Percentiles rank a stretch among this genome's conserved stretches.
Evolutionary conservation across 306 rosid genomes (phyloP).

Genomic region (Cicer cuneatum): DNA sequence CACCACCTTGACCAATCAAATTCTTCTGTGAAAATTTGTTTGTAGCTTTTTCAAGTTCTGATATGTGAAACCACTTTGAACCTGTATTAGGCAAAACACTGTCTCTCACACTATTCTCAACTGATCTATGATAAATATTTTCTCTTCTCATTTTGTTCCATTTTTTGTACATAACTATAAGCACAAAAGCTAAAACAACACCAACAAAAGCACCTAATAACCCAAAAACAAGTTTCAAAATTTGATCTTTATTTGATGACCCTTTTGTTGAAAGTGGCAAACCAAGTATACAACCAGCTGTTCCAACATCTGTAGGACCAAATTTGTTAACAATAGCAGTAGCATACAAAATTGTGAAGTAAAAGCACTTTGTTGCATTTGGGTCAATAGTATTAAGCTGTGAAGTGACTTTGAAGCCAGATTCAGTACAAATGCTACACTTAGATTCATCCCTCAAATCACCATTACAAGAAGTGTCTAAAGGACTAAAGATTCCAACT

Average conservation of each 20-base stretch:
- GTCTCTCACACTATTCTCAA: constrained; percentile 57
- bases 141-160: constrained; percentile 52
- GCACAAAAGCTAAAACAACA: constrained; percentile 44
- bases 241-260: constrained; percentile 29
- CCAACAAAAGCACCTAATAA: constrained; percentile 59
- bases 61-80: constrained; percentile 67
- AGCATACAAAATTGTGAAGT: constrained; percentile 59
- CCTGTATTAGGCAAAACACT: constrained; percentile 65
- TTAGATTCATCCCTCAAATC: constrained; percentile 47
- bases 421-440: constrained; percentile 59
- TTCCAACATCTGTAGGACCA: constrained; percentile 63
- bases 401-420: constrained; percentile 54
- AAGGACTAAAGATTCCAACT: constrained; percentile 41
- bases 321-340: constrained; percentile 62
- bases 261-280: constrained; percentile 52
- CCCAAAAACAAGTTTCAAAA: constrained; percentile 55
- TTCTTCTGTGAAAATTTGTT: constrained; percentile 66
- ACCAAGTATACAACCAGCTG: constrained; percentile 65
- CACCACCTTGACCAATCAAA: constrained; percentile 73
- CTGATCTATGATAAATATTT: constrained; percentile 47
- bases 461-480: constrained; percentile 61
- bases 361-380: constrained; percentile 55
- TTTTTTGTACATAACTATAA: constrained; percentile 51
- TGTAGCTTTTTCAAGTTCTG: constrained; percentile 78
- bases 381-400: constrained; percentile 42